phyloP scores from a whole-genome alignment of 2,329 filamentous ascomycete genomes.

The Malbranchea cinnamomea region DNA sequence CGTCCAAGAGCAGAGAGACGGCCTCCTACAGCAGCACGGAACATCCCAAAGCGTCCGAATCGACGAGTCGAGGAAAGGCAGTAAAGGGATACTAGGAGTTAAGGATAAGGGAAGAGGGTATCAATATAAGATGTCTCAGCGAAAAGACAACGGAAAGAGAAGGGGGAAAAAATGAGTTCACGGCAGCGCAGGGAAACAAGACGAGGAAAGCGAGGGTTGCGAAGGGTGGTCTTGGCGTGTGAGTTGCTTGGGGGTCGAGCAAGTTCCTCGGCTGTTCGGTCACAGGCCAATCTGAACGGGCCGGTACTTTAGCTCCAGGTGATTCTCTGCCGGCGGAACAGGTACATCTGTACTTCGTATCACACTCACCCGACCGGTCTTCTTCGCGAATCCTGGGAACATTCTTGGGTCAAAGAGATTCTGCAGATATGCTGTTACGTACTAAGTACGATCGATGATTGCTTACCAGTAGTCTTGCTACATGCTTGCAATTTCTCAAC shows the following conservation, averaged over 20 bases:
- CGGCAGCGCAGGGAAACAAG: constrained; percentile 7
- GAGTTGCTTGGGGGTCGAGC: too few species aligned
- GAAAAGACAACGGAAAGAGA: constrained; percentile 7
- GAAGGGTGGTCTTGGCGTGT: constrained; percentile 1
- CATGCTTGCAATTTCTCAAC: too few species aligned
- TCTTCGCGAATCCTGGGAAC: too few species aligned
- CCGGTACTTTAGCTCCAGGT: too few species aligned
- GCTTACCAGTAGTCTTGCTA: too few species aligned
- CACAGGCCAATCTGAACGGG: too few species aligned
- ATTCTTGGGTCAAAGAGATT: too few species aligned
- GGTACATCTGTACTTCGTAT: too few species aligned
- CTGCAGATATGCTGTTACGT: too few species aligned
- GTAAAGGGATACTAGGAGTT: not conserved
- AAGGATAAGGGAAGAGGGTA: constrained; percentile 8
- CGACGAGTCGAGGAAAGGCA: constrained; percentile 3
- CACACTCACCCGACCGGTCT: too few species aligned
- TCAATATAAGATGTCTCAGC: constrained; percentile 6
- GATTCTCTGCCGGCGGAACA: too few species aligned
- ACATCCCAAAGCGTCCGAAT: constrained; percentile 18
- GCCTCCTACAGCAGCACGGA: constrained; percentile 28
- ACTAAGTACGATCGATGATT: too few species aligned
- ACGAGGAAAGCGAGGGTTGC: constrained; percentile 9
- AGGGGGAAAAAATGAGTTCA: constrained; percentile 7
- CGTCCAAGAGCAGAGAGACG: constrained; percentile 28
- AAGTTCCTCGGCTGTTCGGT: not conserved